Percentiles rank a stretch among this genome's conserved stretches.
phyloP scores from a whole-genome alignment of 352 stramenopile species.

The Phytophthora sansomeana region DNA sequence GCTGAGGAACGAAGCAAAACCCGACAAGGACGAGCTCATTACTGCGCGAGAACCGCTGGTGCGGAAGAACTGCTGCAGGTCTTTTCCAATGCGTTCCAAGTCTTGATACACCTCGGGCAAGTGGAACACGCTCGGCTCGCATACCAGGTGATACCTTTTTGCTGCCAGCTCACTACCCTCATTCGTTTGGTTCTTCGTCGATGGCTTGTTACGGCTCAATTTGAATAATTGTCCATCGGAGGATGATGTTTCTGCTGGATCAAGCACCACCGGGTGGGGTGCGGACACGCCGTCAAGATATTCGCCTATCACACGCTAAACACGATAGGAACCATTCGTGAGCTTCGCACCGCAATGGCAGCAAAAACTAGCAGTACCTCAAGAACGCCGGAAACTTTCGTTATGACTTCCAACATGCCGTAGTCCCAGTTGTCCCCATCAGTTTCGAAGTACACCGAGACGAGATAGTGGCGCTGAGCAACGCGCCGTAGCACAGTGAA shows the following conservation, averaged over 20 bases:
- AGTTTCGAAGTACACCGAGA: conserved; percentile 67
- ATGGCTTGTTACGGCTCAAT: conserved; percentile 66
- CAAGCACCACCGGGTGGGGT: conserved; percentile 21
- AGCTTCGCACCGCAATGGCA: background rate
- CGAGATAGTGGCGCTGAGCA: conserved; percentile 72
- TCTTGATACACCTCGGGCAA: conserved; percentile 80
- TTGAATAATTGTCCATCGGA: conserved; percentile 57
- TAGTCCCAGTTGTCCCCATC: conserved; percentile 76
- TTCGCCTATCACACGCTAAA: conserved; percentile 66
- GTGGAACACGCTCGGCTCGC: conserved; percentile 79
- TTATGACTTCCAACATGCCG: conserved; percentile 70
- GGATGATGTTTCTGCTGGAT: conserved; percentile 28
- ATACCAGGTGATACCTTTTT: conserved; percentile 47
- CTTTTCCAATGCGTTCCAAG: conserved; percentile 64
- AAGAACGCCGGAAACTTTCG: conserved; percentile 66
- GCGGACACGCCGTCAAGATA: conserved; percentile 63
- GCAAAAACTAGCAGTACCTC: conserved; percentile 45
- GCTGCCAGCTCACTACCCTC: conserved; percentile 35
- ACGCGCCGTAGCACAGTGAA: conserved; percentile 74
- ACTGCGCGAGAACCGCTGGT: conserved; percentile 19
- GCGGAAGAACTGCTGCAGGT: conserved; percentile 62
- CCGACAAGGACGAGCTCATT: conserved; percentile 32
- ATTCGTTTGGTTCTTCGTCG: conserved; percentile 39
- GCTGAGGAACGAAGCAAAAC: conserved; percentile 65
- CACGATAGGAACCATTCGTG: background rate